A percentile compares a stretch with the other conserved stretches of the same genome.
These are phyloP conservation scores for Aspergillus sclerotiicarbonarius DNA, from an alignment of 495 filamentous ascomycete genomes.

Conservation along the genomic window DNA sequence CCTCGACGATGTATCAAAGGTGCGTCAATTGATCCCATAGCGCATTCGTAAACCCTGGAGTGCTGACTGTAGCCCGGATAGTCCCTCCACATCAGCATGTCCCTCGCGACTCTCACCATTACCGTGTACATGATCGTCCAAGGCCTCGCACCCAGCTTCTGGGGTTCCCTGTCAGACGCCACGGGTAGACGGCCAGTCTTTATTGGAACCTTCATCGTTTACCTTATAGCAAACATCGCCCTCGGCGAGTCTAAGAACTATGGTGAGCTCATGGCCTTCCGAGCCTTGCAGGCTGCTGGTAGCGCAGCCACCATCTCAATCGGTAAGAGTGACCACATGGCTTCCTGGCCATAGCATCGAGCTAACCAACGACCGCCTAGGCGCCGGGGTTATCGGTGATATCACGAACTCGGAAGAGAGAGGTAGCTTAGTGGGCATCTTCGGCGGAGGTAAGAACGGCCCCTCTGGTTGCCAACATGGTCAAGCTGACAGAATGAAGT, in stretches of 20 bases:
- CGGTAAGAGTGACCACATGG: slow-evolving; percentile 18
- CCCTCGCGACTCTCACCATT: slow-evolving; percentile 36
- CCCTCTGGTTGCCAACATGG: not conserved
- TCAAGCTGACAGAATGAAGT: slow-evolving; percentile 17
- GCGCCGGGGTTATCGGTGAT: slow-evolving; percentile 41
- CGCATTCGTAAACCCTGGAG: slow-evolving; percentile 13
- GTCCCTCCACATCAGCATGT: slow-evolving; percentile 28
- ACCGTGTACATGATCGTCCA: slow-evolving; percentile 48
- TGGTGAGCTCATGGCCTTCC: slow-evolving; percentile 58
- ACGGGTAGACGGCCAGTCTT: slow-evolving; percentile 42
- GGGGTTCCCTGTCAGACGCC: slow-evolving; percentile 44
- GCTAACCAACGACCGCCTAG: slow-evolving; percentile 13
- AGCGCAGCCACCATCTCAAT: slow-evolving; percentile 53
- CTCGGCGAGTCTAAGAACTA: slow-evolving; percentile 63
- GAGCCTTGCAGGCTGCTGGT: slow-evolving; percentile 63
- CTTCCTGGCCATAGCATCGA: not conserved
- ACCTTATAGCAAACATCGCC: slow-evolving; percentile 56
- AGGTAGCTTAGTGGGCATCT: slow-evolving; percentile 40
- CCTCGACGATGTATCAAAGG: slow-evolving; percentile 40
- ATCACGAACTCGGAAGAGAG: slow-evolving; percentile 38
- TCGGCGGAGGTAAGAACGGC: slow-evolving; percentile 33
- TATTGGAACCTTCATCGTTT: slow-evolving; percentile 40
- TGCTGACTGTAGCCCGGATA: not conserved
- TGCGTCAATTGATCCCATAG: slow-evolving; percentile 15
- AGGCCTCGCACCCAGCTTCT: slow-evolving; percentile 44